phyloP scores from a whole-genome alignment of 1,284 basidiomycete species.

The Pseudozyma sp. region DNA sequence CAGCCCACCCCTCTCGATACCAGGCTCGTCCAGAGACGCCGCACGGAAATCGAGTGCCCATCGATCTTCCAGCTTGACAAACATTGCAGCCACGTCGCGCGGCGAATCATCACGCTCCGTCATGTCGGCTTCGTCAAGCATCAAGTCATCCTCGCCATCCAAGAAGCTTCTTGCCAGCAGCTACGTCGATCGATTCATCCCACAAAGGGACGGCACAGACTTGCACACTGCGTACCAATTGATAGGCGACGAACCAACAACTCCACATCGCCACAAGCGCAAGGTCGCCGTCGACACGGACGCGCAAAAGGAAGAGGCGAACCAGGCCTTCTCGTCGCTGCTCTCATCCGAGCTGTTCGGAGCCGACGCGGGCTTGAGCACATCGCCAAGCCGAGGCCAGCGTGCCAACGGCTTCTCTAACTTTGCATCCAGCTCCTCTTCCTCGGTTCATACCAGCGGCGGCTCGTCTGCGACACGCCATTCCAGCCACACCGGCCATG shows the following conservation, averaged over 20 bases:
- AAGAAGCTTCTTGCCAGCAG: constrained; percentile 35
- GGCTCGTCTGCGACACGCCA: constrained; percentile 45
- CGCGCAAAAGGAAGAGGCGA: constrained; percentile 68
- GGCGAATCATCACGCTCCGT: constrained; percentile 33
- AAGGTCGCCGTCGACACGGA: constrained; percentile 61
- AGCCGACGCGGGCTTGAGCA: constrained; percentile 24
- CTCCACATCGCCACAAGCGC: constrained; percentile 60
- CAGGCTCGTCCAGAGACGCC: constrained; percentile 26
- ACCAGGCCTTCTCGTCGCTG: constrained; percentile 72
- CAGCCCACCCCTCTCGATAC: constrained; percentile 33
- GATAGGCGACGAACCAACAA: constrained; percentile 68
- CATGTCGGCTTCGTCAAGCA: constrained; percentile 29
- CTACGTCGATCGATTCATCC: constrained; percentile 70
- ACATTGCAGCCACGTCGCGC: constrained; percentile 24
- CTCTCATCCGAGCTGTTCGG: constrained; percentile 73
- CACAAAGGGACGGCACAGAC: constrained; percentile 72
- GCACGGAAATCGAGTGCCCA: constrained; percentile 25
- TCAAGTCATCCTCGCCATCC: constrained; percentile 28
- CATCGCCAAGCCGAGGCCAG: constrained; percentile 35
- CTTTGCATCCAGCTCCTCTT: constrained; percentile 44
- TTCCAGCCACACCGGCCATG: constrained; percentile 36
- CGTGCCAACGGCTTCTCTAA: constrained; percentile 33
- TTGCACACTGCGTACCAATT: constrained; percentile 72
- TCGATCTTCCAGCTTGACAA: constrained; percentile 49
- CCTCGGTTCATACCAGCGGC: constrained; percentile 46